Evolutionary conservation across 2,329 filamentous ascomycete species (phyloP).

Genomic region (Fusarium fujikuroi): DNA sequence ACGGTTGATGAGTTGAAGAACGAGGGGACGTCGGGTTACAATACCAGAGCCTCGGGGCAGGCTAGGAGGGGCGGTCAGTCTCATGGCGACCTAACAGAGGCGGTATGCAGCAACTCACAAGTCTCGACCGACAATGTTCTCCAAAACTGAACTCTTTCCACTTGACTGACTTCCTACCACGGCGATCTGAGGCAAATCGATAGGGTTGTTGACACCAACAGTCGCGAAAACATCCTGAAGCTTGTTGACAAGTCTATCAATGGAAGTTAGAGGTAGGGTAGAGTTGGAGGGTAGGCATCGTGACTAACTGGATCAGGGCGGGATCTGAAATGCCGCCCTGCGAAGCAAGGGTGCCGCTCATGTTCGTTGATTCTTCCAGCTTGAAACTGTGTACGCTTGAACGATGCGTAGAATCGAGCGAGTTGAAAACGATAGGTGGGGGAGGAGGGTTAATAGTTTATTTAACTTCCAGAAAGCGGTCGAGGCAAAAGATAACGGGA

Average conservation of each 20-base stretch:
- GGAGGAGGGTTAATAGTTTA: constrained; percentile 25
- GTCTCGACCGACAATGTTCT: constrained; percentile 98
- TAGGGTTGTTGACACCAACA: constrained; percentile 98
- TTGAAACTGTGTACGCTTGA: constrained; percentile 12
- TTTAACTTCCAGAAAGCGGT: constrained; percentile 36
- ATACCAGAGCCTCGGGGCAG: constrained; percentile 97
- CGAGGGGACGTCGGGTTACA: constrained; percentile 93
- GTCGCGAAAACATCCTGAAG: constrained; percentile 99
- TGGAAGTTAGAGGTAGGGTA: constrained; percentile 36
- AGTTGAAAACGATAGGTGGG: constrained; percentile 21
- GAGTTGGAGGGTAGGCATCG: constrained; percentile 24
- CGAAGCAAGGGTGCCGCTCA: constrained; percentile 53
- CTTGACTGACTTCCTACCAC: constrained; percentile 99
- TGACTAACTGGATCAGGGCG: constrained; percentile 69
- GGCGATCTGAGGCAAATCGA: constrained; percentile 97
- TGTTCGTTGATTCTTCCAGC: constrained; percentile 37
- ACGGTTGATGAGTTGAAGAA: constrained; percentile 97
- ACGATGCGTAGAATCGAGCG: constrained; percentile 17
- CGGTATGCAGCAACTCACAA: constrained; percentile 74
- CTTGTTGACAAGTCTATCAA: constrained; percentile 87
- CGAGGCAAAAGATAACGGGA: constrained; percentile 29
- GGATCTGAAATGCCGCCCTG: constrained; percentile 73
- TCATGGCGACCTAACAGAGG: constrained; percentile 5
- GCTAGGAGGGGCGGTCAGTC: constrained; percentile 59
- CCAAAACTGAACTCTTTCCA: constrained; percentile 98